Evolutionary conservation across 176 grass and related monocot genomes (phyloP), one percentile per base, ranked within the genome.

Genomic region (Paspalum notatum): DNA sequence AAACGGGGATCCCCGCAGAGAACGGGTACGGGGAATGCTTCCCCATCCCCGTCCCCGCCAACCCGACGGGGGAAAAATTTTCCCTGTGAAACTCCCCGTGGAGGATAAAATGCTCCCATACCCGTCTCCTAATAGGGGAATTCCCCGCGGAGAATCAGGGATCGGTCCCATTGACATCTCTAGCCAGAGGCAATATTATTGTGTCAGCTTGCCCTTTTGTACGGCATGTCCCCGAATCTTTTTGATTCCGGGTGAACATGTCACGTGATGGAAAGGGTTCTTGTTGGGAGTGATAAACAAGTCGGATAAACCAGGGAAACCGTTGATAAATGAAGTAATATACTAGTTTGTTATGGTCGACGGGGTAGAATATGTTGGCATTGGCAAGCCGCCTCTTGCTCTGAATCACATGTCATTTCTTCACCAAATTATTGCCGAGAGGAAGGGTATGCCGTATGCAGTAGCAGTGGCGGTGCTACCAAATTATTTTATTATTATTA

Each of bases 241-340:
- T 84, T 64, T 62, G 72, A 78, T 85, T 71, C 74, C 66, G 9
- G 41, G 13, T 8, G 32, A 63, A 85, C 75, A 79, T 64, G 21
- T 22, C 56, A 85, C 56, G 75, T 85, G 74, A 71, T 71, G 43
- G 17, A 78, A 78, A 85, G 20, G 47, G 20, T 70, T 78, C 55
- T 17, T 85, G 55, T 53, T 62, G 74, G 66, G 48, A 47, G 55
- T 0, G 54, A 79, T 44, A 32, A 52, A 37, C 0, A 45, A 45
- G 54, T 54, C 17, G 9, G 45, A 63, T 79, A 72, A 45, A 71
- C 21, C 66, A 37, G 16, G 16, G 9, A 57, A 68, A 61, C 74
- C 43, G 56, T 77, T 65, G 4, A 38, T 10, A 21, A 32, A 38
- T 21, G 20, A n/a, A n/a, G 4, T 24, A 24, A n/a, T 58, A 11